phyloP scores from a whole-genome alignment of 495 filamentous ascomycete species.

The Penicillium robsamsonii region DNA sequence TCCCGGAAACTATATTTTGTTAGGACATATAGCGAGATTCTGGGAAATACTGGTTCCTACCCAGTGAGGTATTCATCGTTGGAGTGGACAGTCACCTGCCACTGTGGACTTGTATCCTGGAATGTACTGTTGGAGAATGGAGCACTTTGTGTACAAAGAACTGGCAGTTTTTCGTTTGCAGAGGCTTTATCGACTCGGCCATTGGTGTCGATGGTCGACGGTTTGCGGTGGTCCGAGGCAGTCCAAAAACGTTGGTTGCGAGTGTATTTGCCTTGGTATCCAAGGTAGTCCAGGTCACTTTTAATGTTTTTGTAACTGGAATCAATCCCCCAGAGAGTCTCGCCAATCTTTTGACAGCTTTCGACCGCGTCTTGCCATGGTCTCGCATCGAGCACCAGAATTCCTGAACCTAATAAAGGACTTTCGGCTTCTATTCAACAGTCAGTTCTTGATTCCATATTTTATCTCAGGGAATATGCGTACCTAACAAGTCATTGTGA shows the following conservation, averaged over 20 bases:
- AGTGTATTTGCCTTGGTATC: conserved; percentile 11
- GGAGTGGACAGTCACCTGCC: conserved; percentile 23
- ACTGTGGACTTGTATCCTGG: conserved; percentile 16
- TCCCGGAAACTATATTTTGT: conserved; percentile 23
- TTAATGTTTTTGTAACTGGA: conserved; percentile 2
- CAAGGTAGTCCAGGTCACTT: conserved; percentile 18
- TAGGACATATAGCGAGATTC: neutral
- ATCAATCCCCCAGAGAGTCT: conserved; percentile 14
- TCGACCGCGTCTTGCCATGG: conserved; percentile 16
- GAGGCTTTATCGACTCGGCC: conserved; percentile 14
- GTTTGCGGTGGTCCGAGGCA: conserved; percentile 8
- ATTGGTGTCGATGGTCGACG: conserved; percentile 14
- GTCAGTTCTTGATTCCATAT: neutral
- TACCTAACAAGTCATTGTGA: conserved; percentile 26
- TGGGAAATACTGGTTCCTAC: conserved; percentile 4
- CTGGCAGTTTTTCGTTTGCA: conserved; percentile 13
- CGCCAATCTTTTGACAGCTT: conserved; percentile 19
- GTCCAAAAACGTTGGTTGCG: conserved; percentile 19
- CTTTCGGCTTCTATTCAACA: conserved; percentile 16
- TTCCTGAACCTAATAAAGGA: conserved; percentile 17
- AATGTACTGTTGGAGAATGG: conserved; percentile 16
- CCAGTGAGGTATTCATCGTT: conserved; percentile 22
- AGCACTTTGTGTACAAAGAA: conserved; percentile 23
- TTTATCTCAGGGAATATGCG: neutral
- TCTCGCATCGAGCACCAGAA: conserved; percentile 21